Percentiles rank a stretch among this genome's conserved stretches.
Conservation (phyloP, 139 green algal genomes). For the Coelastrella sp. region DNA sequence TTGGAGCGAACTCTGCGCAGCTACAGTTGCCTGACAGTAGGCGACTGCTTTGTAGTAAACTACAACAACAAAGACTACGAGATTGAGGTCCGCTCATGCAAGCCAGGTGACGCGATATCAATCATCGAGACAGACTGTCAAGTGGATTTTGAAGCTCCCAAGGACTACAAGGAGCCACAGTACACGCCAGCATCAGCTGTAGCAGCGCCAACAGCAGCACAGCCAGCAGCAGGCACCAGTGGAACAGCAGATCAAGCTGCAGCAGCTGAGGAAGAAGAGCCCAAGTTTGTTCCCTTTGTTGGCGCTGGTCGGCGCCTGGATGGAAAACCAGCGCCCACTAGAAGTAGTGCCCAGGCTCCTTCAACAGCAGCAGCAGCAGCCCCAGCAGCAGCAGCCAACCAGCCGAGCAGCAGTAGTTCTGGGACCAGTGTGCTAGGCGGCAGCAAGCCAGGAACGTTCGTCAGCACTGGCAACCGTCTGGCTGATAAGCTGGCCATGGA, state of each 20-base stretch:
- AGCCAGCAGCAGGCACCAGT: slow-evolving; percentile 24
- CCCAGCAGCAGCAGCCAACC: slow-evolving; percentile 10
- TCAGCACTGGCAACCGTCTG: slow-evolving; percentile 77
- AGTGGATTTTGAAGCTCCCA: slow-evolving; percentile 97
- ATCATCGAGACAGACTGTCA: slow-evolving; percentile 98
- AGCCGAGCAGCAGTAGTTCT: not conserved
- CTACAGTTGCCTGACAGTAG: slow-evolving; percentile 87
- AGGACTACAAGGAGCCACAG: slow-evolving; percentile 96
- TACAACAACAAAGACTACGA: slow-evolving; percentile 98
- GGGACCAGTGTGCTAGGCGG: slow-evolving; percentile 15
- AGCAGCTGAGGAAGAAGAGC: slow-evolving; percentile 59
- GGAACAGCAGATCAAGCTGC: slow-evolving; percentile 23
- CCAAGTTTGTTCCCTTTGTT: slow-evolving; percentile 84
- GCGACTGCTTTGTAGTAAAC: slow-evolving; percentile 91
- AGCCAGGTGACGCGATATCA: slow-evolving; percentile 89
- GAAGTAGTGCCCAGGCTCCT: not conserved
- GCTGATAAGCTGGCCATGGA: slow-evolving; percentile 67
- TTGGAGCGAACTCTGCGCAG: slow-evolving; percentile 93
- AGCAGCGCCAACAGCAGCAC: slow-evolving; percentile 30
- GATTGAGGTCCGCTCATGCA: slow-evolving; percentile 86
- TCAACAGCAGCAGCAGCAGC: slow-evolving; percentile 1
- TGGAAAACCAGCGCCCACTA: slow-evolving; percentile 71
- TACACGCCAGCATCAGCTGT: slow-evolving; percentile 31
- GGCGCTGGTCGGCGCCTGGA: slow-evolving; percentile 83
- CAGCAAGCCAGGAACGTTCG: slow-evolving; percentile 73